phyloP scores from a whole-genome alignment of 2,329 filamentous ascomycete species.

The Fusarium camptoceras region DNA sequence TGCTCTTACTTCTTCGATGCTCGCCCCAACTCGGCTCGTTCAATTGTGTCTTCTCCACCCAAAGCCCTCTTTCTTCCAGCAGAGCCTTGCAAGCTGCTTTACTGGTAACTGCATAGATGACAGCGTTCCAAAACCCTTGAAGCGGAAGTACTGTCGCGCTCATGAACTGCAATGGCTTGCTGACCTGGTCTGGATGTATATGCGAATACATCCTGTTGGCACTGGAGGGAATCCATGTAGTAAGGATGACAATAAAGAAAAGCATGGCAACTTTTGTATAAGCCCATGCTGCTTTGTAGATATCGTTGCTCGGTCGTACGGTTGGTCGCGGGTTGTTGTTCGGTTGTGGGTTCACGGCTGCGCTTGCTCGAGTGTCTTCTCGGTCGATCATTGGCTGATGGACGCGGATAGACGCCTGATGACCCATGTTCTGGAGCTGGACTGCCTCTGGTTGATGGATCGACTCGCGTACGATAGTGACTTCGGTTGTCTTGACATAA shows the following conservation, averaged over 20 bases:
- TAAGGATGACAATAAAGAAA: not conserved
- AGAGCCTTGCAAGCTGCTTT: constrained; percentile 2
- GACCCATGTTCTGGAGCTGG: not conserved
- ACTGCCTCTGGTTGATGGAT: not conserved
- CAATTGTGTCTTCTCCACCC: not conserved
- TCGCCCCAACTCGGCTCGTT: not conserved
- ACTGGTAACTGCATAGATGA: not conserved
- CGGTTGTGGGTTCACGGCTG: not conserved
- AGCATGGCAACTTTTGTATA: constrained; percentile 15
- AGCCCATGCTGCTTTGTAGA: constrained; percentile 9
- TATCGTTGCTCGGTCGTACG: not conserved
- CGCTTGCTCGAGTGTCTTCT: not conserved
- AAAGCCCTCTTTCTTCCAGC: not conserved
- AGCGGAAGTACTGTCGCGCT: not conserved
- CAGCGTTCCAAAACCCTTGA: constrained; percentile 5
- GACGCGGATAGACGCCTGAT: not conserved
- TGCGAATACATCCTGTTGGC: constrained; percentile 11
- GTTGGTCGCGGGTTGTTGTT: not conserved
- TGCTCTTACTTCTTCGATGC: not conserved
- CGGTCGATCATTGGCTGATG: not conserved
- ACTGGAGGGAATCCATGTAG: constrained; percentile 1
- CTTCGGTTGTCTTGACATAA: constrained; percentile 10
- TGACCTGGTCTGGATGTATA: not conserved
- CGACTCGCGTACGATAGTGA: constrained; percentile 1
- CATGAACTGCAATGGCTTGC: constrained; percentile 14